These are phyloP conservation scores for Discostella pseudostelligera DNA, from an alignment of 108 stramenopile species.

Conservation along the genomic window DNA sequence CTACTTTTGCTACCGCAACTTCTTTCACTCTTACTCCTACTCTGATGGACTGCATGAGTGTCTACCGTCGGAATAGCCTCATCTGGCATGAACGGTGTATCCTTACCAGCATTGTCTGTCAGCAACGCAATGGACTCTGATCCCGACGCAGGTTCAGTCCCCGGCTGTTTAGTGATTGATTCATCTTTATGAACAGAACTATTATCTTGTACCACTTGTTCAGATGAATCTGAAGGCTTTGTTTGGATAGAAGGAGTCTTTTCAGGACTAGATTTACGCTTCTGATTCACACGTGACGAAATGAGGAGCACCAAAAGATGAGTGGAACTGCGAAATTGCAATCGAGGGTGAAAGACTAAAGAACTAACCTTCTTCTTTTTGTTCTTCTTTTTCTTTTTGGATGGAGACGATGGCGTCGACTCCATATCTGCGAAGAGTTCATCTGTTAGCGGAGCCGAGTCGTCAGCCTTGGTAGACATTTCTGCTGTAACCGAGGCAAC, in stretches of 20 bases:
- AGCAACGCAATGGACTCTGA: no score
- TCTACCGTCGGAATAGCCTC: neutral
- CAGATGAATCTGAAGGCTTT: neutral
- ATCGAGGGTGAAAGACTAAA: neutral
- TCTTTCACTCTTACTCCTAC: neutral
- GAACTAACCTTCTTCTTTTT: conserved; percentile 39
- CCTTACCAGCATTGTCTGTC: neutral
- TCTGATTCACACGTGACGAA: conserved; percentile 11
- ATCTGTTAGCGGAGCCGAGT: neutral
- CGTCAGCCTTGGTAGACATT: conserved; percentile 6
- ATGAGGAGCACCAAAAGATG: neutral
- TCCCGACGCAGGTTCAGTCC: neutral
- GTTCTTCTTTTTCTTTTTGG: conserved; percentile 36
- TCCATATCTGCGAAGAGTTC: neutral
- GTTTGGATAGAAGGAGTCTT: neutral
- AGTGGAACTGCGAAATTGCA: neutral
- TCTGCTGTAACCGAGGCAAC: neutral
- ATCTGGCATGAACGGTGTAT: neutral
- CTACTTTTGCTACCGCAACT: neutral
- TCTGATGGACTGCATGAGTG: neutral
- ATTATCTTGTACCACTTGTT: conserved; percentile 14
- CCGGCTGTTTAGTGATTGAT: conserved; percentile 1
- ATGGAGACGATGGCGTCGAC: conserved; percentile 6
- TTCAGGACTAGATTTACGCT: conserved; percentile 22
- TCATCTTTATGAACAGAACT: conserved; percentile 2